Conservation (phyloP, 495 filamentous ascomycete genomes). For the Glarea lozoyensis region DNA sequence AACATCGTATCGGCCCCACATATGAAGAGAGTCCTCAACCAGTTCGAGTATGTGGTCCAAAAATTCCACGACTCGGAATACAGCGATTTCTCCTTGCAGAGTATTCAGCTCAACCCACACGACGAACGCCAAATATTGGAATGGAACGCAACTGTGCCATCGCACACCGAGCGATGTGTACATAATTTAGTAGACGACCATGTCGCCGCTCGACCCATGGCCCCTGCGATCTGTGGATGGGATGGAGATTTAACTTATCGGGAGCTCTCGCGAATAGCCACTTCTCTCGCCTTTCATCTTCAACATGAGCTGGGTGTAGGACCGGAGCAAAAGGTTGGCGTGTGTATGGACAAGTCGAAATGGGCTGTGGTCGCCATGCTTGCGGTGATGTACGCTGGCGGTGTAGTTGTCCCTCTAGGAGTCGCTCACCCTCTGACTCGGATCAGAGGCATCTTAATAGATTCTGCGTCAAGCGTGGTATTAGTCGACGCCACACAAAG, state of each 20-base stretch:
- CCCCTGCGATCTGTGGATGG: background rate
- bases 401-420: slow-evolving; percentile 38
- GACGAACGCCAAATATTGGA: background rate
- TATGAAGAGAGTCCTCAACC: background rate
- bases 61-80: background rate
- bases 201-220: background rate
- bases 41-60: background rate
- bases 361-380: slow-evolving; percentile 31
- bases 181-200: background rate
- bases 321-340: background rate
- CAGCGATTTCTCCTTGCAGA: background rate
- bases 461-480: background rate
- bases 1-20: background rate
- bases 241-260: background rate
- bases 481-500: background rate
- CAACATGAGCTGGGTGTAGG: background rate
- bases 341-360: slow-evolving; percentile 33
- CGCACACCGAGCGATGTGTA: background rate
- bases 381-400: slow-evolving; percentile 32
- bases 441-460: background rate
- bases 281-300: background rate
- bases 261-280: background rate
- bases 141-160: background rate
- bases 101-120: background rate
- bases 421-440: slow-evolving; percentile 25